Conservation (phyloP, 345 rosid genomes). For the Garcia nutans region DNA sequence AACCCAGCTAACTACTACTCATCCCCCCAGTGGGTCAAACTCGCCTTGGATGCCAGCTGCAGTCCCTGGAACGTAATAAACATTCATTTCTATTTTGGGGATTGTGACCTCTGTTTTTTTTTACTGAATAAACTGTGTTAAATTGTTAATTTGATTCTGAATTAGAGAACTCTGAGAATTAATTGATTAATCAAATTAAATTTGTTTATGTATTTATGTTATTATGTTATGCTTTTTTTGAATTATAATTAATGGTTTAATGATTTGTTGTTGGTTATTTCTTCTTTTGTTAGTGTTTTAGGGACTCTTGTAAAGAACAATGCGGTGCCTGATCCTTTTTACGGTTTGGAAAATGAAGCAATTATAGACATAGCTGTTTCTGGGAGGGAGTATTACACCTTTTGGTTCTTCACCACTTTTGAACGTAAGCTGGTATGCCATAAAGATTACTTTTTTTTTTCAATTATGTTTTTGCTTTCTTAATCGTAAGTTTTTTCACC, state of each 20-base stretch:
- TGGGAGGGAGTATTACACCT: slow-evolving; percentile 91
- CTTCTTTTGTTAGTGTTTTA: slow-evolving; percentile 56
- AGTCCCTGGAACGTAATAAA: slow-evolving; percentile 85
- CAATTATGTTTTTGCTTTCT: background rate
- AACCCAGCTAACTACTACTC: slow-evolving; percentile 70
- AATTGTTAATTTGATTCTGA: background rate
- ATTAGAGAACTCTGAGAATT: background rate
- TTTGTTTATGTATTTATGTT: too few relatives aligned
- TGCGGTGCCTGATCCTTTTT: slow-evolving; percentile 82
- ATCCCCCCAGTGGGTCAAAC: slow-evolving; percentile 55
- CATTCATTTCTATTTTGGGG: background rate
- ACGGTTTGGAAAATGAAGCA: slow-evolving; percentile 74
- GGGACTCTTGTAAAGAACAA: slow-evolving; percentile 81
- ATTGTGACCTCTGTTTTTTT: background rate
- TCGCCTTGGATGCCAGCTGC: slow-evolving; percentile 85
- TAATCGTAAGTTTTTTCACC: background rate
- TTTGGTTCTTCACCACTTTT: slow-evolving; percentile 88
- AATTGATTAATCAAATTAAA: too few relatives aligned
- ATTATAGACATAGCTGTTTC: slow-evolving; percentile 92
- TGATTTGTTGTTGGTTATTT: slow-evolving; percentile 1
- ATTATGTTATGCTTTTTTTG: too few relatives aligned
- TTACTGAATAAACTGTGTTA: background rate
- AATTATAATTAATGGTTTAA: background rate
- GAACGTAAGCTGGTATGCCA: slow-evolving; percentile 65
- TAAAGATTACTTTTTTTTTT: background rate